phyloP scores from a whole-genome alignment of 371 early-diverging fungal genomes.

The Apophysomyces ossiformis region DNA sequence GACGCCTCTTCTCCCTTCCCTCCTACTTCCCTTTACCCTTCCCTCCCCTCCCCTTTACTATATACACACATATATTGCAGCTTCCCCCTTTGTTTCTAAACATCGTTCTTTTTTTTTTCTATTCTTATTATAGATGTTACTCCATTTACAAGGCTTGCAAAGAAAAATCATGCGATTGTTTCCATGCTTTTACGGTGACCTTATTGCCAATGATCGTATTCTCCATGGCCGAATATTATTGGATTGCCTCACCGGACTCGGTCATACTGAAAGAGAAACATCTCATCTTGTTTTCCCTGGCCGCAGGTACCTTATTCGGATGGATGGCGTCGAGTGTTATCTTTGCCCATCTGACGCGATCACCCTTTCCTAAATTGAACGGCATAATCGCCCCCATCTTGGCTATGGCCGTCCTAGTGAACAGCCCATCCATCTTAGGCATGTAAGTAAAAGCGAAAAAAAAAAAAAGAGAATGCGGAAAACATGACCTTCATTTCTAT shows the following conservation, averaged over 20 bases:
- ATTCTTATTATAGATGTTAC: constrained; percentile 14
- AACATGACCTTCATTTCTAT: not conserved
- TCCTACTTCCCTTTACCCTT: not conserved
- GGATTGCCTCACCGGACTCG: constrained; percentile 76
- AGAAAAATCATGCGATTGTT: constrained; percentile 34
- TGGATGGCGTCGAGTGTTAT: constrained; percentile 90
- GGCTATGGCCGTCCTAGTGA: constrained; percentile 24
- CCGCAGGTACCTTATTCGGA: constrained; percentile 84
- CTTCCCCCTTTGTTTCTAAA: too few relatives aligned
- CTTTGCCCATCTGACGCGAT: constrained; percentile 84
- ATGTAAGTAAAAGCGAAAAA: not conserved
- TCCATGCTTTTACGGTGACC: constrained; percentile 16
- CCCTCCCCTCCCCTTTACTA: too few relatives aligned
- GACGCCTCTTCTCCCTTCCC: not conserved
- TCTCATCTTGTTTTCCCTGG: constrained; percentile 71
- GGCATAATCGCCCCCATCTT: constrained; percentile 26
- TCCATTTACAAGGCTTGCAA: constrained; percentile 68
- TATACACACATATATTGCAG: too few relatives aligned
- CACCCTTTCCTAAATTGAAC: constrained; percentile 77
- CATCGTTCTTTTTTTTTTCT: too few relatives aligned
- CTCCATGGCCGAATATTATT: constrained; percentile 29
- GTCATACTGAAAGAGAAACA: constrained; percentile 65
- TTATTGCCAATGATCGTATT: constrained; percentile 16
- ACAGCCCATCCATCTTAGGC: constrained; percentile 12
- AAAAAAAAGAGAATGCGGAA: not conserved